Evolutionary conservation across 305 asterid genomes (phyloP).

Genomic region (Rubia balearica): DNA sequence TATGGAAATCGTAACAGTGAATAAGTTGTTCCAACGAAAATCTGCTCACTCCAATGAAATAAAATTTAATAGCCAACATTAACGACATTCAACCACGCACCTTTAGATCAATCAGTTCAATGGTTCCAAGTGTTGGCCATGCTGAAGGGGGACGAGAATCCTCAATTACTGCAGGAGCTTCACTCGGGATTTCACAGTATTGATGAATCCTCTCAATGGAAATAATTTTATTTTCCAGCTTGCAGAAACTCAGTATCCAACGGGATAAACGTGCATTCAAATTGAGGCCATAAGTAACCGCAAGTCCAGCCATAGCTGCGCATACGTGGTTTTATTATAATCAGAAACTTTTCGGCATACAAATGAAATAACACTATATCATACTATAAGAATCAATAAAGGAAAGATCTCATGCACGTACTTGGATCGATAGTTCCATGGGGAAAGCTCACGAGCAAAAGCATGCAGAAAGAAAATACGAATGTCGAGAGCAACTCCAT

Average conservation of each 20-base stretch:
- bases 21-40: not conserved
- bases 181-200: constrained; percentile 86
- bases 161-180: constrained; percentile 76
- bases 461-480: constrained; percentile 95
- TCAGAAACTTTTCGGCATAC: constrained; percentile 1
- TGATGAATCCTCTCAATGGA: constrained; percentile 95
- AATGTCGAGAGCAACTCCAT: constrained; percentile 97
- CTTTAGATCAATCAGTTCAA: constrained; percentile 76
- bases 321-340: constrained; percentile 10
- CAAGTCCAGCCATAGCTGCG: constrained; percentile 97
- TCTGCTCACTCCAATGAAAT: constrained; percentile 2
- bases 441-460: constrained; percentile 95
- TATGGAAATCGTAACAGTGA: constrained; percentile 16
- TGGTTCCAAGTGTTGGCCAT: constrained; percentile 86
- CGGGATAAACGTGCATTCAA: constrained; percentile 92
- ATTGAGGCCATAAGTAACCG: constrained; percentile 94
- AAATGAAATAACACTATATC: not conserved
- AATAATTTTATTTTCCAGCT: constrained; percentile 95
- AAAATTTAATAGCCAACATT: constrained; percentile 13
- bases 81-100: constrained; percentile 29
- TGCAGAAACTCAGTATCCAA: constrained; percentile 99
- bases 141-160: constrained; percentile 62
- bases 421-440: constrained; percentile 93
- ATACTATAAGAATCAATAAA: not conserved
- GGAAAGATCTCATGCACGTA: constrained; percentile 28